Percentiles rank a stretch among this genome's conserved stretches.
These are phyloP conservation scores for Gracilaria gracilis DNA, from an alignment of 23 red algal species.

Conservation along the genomic window DNA sequence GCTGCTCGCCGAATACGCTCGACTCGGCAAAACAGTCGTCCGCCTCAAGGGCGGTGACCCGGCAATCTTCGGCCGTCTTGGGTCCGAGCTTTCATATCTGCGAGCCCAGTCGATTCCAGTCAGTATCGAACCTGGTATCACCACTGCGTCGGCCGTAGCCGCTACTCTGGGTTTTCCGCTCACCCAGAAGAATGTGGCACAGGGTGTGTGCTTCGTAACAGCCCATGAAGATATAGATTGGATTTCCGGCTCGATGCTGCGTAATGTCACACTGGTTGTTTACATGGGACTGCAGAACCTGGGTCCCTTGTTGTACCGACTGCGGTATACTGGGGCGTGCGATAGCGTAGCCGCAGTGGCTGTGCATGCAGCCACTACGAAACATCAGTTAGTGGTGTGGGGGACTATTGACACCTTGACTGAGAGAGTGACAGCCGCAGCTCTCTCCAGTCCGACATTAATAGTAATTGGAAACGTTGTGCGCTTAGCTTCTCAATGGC, in stretches of 20 bases:
- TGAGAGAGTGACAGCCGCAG: conserved; percentile 16
- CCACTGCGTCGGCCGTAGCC: conserved; percentile 69
- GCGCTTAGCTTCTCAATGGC: conserved; percentile 62
- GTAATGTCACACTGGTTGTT: conserved; percentile 65
- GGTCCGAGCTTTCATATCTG: conserved; percentile 1
- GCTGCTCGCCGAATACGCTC: not conserved
- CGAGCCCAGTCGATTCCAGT: conserved; percentile 1
- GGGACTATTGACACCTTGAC: conserved; percentile 27
- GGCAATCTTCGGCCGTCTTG: conserved; percentile 2
- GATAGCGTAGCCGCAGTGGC: conserved; percentile 60
- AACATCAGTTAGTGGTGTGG: conserved; percentile 58
- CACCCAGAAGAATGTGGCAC: conserved; percentile 56
- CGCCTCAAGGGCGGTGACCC: conserved; percentile 43
- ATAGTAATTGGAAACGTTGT: conserved; percentile 76
- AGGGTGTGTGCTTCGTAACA: conserved; percentile 56
- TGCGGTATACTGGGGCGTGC: conserved; percentile 6
- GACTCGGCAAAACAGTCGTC: not conserved
- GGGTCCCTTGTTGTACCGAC: not conserved
- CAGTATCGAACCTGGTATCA: conserved; percentile 57
- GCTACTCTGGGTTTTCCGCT: conserved; percentile 74
- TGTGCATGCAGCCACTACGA: conserved; percentile 49
- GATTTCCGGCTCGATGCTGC: not conserved
- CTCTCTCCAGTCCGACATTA: conserved; percentile 68
- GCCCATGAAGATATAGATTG: conserved; percentile 52
- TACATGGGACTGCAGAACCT: conserved; percentile 78